A percentile compares a stretch with the other conserved stretches of the same genome.
Conservation (phyloP, 176 grass and related monocot species). For the Eremochloa ophiuroides region DNA sequence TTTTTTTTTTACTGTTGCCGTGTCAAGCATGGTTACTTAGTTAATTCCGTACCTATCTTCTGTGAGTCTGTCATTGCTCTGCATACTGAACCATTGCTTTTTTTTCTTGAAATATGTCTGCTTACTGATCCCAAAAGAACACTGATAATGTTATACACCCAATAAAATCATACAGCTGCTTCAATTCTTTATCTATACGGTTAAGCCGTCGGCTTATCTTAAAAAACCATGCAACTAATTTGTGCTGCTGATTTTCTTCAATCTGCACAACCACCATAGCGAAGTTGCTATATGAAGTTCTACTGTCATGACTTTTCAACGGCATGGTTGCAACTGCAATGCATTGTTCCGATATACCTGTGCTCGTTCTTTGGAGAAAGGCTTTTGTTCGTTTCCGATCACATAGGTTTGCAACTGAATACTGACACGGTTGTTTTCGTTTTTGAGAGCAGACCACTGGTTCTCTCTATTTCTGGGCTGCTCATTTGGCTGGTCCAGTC, state of each 20-base stretch:
- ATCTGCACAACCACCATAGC: background rate
- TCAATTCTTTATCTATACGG: no score
- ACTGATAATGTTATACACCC: background rate
- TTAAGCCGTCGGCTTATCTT: no score
- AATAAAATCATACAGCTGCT: background rate
- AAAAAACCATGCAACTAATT: background rate
- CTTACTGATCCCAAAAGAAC: background rate
- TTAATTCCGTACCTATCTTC: no score
- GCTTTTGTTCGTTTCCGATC: background rate
- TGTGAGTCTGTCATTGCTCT: no score
- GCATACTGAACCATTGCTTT: background rate
- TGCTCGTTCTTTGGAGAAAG: background rate
- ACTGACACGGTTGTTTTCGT: background rate
- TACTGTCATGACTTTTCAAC: background rate
- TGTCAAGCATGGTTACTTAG: no score
- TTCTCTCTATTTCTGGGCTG: constrained; percentile 97
- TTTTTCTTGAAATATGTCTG: background rate
- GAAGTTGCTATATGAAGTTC: background rate
- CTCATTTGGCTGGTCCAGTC: constrained; percentile 84
- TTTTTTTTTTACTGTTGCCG: no score
- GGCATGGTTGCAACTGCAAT: background rate
- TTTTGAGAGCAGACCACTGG: constrained; percentile 77
- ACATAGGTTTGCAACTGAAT: background rate
- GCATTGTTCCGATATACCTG: background rate
- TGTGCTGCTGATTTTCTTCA: background rate